Evolutionary conservation across 129 eudicot genomes (phyloP), one percentile per base, ranked within the genome.

Genomic region (Gnaphalium uliginosum): DNA sequence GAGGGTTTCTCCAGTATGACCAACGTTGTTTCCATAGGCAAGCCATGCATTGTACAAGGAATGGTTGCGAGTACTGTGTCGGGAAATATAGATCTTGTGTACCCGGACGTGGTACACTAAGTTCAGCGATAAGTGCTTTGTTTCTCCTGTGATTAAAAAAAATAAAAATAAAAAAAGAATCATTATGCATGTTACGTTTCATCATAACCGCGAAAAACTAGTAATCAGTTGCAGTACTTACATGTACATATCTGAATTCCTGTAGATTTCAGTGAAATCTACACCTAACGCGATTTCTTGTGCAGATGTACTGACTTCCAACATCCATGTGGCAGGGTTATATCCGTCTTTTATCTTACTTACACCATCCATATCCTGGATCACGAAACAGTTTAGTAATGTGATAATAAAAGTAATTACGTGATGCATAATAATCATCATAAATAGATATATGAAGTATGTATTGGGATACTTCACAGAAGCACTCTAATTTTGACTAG

Each of bases 251-350:
- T 89, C 95, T 0, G 95, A 89, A 18, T 80, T 89, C 25, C 43
- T 79, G 79, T 89, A 89, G 13, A 82, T 66, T 51, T 86, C 82
- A 0, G 84, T 62, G 75, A 89, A 89, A 75, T 89, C 82, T 3
- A 89, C 51, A 0, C 89, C 90, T 54, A 89, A 53, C 11, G 79
- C 72, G 25, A 79, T 48, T 78, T 89, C 95, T 82, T 84, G 90
- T 9, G 88, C 75, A 1, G 88, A 56, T 5, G 87, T 68, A 22
- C 89, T 84, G 43, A 89, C 84, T 79, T 89, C 95, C 69, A 89
- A 67, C 95, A 89, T 84, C 95, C 95, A 89, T 37, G 95, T 89
- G 5, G 95, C 90, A 2, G 93, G 93, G 78, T 88, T 88, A 33
- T 85, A 86, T 30, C 85, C 93, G 8, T 86, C 96, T 76, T 74